A percentile compares a stretch with the other conserved stretches of the same genome.
Conservation (phyloP, 140 eudicot species). For the Cichorium intybus region DNA sequence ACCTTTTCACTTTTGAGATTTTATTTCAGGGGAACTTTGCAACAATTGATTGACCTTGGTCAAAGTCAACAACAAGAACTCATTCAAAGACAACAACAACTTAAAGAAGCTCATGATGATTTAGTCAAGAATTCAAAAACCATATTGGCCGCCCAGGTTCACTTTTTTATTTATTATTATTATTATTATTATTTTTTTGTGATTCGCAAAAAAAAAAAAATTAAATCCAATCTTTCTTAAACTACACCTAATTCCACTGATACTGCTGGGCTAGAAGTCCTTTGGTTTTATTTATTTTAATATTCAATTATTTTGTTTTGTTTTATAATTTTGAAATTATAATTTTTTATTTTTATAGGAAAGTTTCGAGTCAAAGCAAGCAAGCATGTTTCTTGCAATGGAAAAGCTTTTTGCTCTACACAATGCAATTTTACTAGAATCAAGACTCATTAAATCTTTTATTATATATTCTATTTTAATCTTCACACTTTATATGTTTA, state of each 20-base stretch:
- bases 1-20: not conserved
- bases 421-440: slow-evolving; percentile 79
- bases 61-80: slow-evolving; percentile 73
- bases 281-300: not conserved
- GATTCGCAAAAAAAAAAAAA: too few relatives aligned
- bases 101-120: slow-evolving; percentile 61
- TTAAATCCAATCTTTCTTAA: too few relatives aligned
- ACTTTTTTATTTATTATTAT: not conserved
- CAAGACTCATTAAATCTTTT: slow-evolving; percentile 65
- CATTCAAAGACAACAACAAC: slow-evolving; percentile 55
- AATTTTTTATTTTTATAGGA: slow-evolving; percentile 42
- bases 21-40: slow-evolving; percentile 51
- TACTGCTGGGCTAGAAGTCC: too few relatives aligned
- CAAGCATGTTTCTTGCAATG: slow-evolving; percentile 65
- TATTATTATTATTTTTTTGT: too few relatives aligned
- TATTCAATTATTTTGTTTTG: not conserved
- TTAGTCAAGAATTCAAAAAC: slow-evolving; percentile 62
- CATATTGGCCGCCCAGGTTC: slow-evolving; percentile 81
- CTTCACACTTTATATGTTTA: slow-evolving; percentile 70
- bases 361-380: slow-evolving; percentile 83
- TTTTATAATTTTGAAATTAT: not conserved
- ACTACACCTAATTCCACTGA: too few relatives aligned
- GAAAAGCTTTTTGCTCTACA: slow-evolving; percentile 76
- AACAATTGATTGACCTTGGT: slow-evolving; percentile 60
- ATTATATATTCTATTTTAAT: slow-evolving; percentile 52